These are phyloP conservation scores for Lupinus albus DNA, from an alignment of 306 rosid species.

Conservation along the genomic window DNA sequence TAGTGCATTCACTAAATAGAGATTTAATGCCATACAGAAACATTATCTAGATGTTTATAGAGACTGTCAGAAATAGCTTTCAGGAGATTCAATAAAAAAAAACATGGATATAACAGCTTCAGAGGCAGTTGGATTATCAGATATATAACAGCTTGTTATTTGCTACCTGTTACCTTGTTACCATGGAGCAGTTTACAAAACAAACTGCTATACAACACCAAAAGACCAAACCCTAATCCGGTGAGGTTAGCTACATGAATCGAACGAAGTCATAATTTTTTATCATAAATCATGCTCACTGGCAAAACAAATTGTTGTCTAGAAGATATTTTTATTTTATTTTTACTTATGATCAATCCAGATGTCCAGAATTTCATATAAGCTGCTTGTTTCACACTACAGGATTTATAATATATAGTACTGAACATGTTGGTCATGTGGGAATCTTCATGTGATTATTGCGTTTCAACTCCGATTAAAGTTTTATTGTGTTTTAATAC, in stretches of 20 bases:
- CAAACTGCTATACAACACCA: too few relatives aligned
- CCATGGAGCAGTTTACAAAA: neutral
- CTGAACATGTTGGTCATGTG: neutral
- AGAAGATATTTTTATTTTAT: neutral
- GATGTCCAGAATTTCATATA: constrained; percentile 13
- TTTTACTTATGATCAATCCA: neutral
- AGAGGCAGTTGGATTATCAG: neutral
- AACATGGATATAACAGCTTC: constrained; percentile 2
- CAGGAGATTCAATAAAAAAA: neutral
- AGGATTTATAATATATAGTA: constrained; percentile 11
- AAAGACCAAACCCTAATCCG: too few relatives aligned
- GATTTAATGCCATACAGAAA: constrained; percentile 20
- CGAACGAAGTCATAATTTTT: too few relatives aligned
- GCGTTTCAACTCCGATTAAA: neutral
- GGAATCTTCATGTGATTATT: neutral
- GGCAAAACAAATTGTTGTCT: neutral
- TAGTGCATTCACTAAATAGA: neutral
- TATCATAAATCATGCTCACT: too few relatives aligned
- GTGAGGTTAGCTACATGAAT: too few relatives aligned
- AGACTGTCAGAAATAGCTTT: neutral
- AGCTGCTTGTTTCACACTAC: constrained; percentile 7
- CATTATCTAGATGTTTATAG: neutral
- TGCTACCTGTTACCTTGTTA: neutral
- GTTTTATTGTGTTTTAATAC: neutral
- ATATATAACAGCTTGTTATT: constrained; percentile 15